Base-by-base conservation (phyloP, 768 basidiomycete species). In the Mycena epipterygia region DNA sequence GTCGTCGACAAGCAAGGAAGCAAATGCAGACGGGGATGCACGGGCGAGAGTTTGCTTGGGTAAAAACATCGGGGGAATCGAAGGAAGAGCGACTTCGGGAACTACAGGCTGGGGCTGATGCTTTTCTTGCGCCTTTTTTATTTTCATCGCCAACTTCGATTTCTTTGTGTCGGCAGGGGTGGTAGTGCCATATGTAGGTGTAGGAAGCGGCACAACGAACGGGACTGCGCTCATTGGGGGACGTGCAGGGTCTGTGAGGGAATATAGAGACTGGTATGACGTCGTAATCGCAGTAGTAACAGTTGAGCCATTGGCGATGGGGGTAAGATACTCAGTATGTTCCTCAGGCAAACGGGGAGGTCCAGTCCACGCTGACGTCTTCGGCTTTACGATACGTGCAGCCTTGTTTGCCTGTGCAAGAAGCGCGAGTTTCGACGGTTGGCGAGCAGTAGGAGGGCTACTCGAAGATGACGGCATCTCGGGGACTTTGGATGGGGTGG, bases 211-310 rank as follows among this genome's bases (percentile, higher is more conserved):
- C 2, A 87, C 85, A 29, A 87, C 81, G 67, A 83, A 81, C 17
- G 86, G 81, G 46, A 79, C 81, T 14, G 84, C 84, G 37, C 84
- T 81, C n/a, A 81, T 76, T 30, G 76, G 77, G 8, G 84, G 79
- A 23, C 83, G 83, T n/a, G 77, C 78, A 53, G 88, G 86, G 71
- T 88, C 83, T 33, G 88, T 89, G 11, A 94, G 83, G 73, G 88
- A 90, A 76, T 87, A 87, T 32, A 94, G 83, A 9, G 90, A 89
- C 68, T 94, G 93, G 71, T 93, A 94, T 0, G 91, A 90, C 2
- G 93, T 94, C 0, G 93, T 95, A 75, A 95, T 95, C 2, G 93
- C 93, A 19, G 93, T 94, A 0, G 93, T 95, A 16, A 89, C 93
- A n/a, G 92, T 90, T 4, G 91, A 82, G 0, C 93, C 93, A 75